A percentile compares a stretch with the other conserved stretches of the same genome.
phyloP scores from a whole-genome alignment of 352 stramenopile genomes.

The Phytopythium vexans region DNA sequence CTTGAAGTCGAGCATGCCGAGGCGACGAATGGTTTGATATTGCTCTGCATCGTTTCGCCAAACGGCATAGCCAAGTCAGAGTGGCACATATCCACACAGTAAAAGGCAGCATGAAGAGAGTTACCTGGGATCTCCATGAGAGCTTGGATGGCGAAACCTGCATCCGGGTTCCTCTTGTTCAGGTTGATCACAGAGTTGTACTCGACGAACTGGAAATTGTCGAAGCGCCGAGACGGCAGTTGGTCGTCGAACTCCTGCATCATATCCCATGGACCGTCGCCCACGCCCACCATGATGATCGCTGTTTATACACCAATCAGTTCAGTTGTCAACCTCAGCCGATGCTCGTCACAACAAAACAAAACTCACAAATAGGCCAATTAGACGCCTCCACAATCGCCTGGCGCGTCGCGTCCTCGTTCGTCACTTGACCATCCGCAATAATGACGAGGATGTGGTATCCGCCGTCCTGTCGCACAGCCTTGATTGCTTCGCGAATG shows the following conservation, averaged over 20 bases:
- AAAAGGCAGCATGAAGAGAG: no score
- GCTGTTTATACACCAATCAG: no score
- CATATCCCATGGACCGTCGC: constrained; percentile 76
- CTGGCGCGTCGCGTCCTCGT: constrained; percentile 50
- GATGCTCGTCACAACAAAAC: no score
- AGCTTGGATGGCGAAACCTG: constrained; percentile 65
- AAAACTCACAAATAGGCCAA: constrained; percentile 64
- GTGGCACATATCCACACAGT: no score
- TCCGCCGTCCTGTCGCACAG: constrained; percentile 33
- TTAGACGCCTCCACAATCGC: constrained; percentile 69
- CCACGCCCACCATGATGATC: constrained; percentile 64
- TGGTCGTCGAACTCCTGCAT: constrained; percentile 77
- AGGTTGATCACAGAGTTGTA: constrained; percentile 64
- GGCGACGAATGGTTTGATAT: constrained; percentile 50
- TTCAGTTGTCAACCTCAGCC: no score
- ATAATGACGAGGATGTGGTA: constrained; percentile 84
- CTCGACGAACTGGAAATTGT: constrained; percentile 80
- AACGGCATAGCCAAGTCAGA: no score
- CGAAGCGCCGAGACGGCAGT: constrained; percentile 51
- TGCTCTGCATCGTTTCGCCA: no score
- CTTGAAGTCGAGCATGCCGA: constrained; percentile 45
- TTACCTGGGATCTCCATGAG: constrained; percentile 80
- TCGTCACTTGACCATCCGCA: constrained; percentile 73
- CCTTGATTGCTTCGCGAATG: constrained; percentile 53
- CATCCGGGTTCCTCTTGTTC: constrained; percentile 67